Conservation (phyloP, 1,284 basidiomycete species). For the Fomes fomentarius region DNA sequence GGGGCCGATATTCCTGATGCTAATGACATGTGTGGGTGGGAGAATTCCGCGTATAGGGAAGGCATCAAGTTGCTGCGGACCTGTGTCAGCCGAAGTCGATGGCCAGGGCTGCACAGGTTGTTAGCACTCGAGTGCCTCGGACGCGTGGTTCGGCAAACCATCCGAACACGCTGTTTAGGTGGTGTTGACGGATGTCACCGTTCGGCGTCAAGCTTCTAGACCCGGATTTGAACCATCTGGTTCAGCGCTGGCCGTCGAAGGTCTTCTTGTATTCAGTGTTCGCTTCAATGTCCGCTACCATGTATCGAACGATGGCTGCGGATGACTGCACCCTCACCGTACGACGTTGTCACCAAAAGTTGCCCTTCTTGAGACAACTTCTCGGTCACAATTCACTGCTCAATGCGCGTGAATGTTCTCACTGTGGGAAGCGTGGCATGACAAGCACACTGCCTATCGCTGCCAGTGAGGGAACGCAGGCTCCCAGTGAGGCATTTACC, state of each 20-base stretch:
- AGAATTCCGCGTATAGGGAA: conserved; percentile 7
- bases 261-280: background rate
- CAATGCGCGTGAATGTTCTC: conserved; percentile 23
- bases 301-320: conserved; percentile 2
- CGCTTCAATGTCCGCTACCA: background rate
- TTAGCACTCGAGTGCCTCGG: conserved; percentile 2
- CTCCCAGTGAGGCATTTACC: conserved; percentile 7
- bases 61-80: conserved; percentile 19
- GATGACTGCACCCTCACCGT: conserved; percentile 11
- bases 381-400: conserved; percentile 8
- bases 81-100: conserved; percentile 3
- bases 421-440: conserved; percentile 18
- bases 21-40: conserved; percentile 4
- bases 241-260: background rate
- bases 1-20: conserved; percentile 22
- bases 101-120: background rate
- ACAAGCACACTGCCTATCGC: conserved; percentile 11
- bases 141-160: background rate
- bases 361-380: background rate
- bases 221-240: background rate
- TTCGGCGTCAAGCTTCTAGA: background rate
- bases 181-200: background rate
- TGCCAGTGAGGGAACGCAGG: conserved; percentile 15
- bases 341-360: conserved; percentile 8
- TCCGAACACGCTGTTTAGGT: background rate